phyloP scores from a whole-genome alignment of 768 basidiomycete species.

The Amanita pseudoporphyria region DNA sequence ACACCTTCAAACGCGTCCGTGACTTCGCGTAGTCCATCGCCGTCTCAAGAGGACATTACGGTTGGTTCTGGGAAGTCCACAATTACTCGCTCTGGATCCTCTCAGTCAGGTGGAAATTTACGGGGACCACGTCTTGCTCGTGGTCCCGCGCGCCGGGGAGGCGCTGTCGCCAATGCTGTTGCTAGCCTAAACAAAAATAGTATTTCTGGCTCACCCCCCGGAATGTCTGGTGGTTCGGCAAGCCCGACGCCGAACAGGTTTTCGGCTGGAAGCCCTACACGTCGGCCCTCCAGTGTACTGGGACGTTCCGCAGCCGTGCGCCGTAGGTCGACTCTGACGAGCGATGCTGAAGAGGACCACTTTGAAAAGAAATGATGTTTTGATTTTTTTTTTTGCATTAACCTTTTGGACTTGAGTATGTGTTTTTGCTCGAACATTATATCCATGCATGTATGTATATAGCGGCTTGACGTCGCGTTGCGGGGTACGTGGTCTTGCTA shows the following conservation, averaged over 20 bases:
- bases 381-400: background rate
- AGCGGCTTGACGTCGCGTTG: slow-evolving; percentile 4
- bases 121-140: slow-evolving; percentile 43
- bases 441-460: background rate
- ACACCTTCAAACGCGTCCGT: slow-evolving; percentile 7
- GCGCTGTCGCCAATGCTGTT: slow-evolving; percentile 45
- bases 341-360: slow-evolving; percentile 74
- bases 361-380: slow-evolving; percentile 28
- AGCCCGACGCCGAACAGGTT: slow-evolving; percentile 35
- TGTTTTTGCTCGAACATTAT: background rate
- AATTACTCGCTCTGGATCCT: slow-evolving; percentile 42
- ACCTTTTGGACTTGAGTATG: background rate
- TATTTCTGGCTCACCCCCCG: slow-evolving; percentile 25
- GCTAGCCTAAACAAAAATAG: slow-evolving; percentile 47
- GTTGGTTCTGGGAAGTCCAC: slow-evolving; percentile 26
- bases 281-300: slow-evolving; percentile 36
- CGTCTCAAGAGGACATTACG: slow-evolving; percentile 29
- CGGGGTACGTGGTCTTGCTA: background rate
- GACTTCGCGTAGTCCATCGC: slow-evolving; percentile 35
- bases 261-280: slow-evolving; percentile 26
- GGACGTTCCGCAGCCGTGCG: slow-evolving; percentile 48
- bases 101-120: slow-evolving; percentile 23
- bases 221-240: slow-evolving; percentile 21
- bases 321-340: slow-evolving; percentile 64
- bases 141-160: slow-evolving; percentile 29